Evolutionary conservation across 129 eudicot species (phyloP).

Genomic region (Chrysanthemum seticuspe): DNA sequence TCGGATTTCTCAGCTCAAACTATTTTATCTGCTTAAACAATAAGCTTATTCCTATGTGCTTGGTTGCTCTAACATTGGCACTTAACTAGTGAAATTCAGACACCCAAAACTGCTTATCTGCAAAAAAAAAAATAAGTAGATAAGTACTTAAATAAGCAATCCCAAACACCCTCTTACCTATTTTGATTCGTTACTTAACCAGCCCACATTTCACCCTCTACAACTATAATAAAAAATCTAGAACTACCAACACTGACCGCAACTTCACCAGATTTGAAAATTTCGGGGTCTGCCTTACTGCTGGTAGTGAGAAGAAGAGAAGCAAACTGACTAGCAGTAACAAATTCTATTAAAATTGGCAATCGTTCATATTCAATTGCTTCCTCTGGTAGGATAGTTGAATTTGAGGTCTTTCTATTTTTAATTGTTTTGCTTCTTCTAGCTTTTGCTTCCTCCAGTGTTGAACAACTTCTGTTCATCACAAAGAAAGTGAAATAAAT

Average conservation of each 20-base stretch:
- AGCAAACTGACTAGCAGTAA: constrained; percentile 69
- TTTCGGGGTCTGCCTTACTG: constrained; percentile 41
- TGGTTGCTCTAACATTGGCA: too few relatives aligned
- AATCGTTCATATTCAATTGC: too few relatives aligned
- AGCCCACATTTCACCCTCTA: not conserved
- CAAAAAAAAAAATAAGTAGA: too few relatives aligned
- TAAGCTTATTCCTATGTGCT: too few relatives aligned
- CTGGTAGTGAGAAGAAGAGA: constrained; percentile 70
- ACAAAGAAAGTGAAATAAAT: not conserved
- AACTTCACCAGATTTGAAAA: constrained; percentile 78
- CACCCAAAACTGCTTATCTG: too few relatives aligned
- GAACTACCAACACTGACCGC: constrained; percentile 48
- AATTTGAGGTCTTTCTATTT: constrained; percentile 34
- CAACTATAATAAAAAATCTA: not conserved
- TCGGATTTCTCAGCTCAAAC: too few relatives aligned
- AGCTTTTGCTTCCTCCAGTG: constrained; percentile 62
- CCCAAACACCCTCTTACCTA: too few relatives aligned
- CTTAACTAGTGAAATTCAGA: too few relatives aligned
- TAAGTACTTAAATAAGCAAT: too few relatives aligned
- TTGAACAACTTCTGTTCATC: constrained; percentile 59
- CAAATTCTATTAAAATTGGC: too few relatives aligned
- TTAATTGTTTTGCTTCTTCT: constrained; percentile 50
- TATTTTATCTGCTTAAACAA: too few relatives aligned
- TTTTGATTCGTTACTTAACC: not conserved
- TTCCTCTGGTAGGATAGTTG: constrained; percentile 47